A percentile compares a stretch with the other conserved stretches of the same genome.
These are phyloP conservation scores for Xylaria bambusicola DNA, from an alignment of 495 filamentous ascomycete species.

Conservation along the genomic window DNA sequence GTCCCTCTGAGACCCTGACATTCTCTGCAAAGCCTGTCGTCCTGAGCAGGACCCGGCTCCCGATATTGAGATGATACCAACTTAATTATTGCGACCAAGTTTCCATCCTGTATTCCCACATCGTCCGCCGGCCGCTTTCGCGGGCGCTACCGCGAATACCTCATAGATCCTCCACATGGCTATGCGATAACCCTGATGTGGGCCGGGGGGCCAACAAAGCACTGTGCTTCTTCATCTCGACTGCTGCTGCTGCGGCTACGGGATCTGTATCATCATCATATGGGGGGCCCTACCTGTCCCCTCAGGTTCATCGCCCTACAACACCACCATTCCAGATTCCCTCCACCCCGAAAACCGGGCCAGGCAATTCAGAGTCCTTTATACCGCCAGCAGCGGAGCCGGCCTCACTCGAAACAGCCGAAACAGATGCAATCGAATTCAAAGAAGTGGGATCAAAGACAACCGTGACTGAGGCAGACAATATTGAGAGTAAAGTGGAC, in stretches of 20 bases:
- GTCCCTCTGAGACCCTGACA: background rate
- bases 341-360: too few species aligned
- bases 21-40: conserved; percentile 6
- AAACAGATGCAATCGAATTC: too few species aligned
- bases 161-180: conserved; percentile 46
- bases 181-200: conserved; percentile 46
- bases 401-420: background rate
- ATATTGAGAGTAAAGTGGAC: too few species aligned
- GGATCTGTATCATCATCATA: too few species aligned
- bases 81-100: conserved; percentile 26
- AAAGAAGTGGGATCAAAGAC: too few species aligned
- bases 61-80: conserved; percentile 35
- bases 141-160: conserved; percentile 57
- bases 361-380: background rate
- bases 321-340: too few species aligned
- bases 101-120: conserved; percentile 48
- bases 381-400: background rate
- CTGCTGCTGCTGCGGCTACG: background rate
- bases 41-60: background rate
- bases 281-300: too few species aligned
- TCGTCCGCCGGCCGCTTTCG: conserved; percentile 44
- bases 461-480: too few species aligned
- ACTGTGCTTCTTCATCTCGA: conserved; percentile 9
- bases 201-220: conserved; percentile 53
- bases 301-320: too few species aligned